A percentile compares a stretch with the other conserved stretches of the same genome.
phyloP scores from a whole-genome alignment of 2,329 filamentous ascomycete genomes.

The Fusarium haematococcum region DNA sequence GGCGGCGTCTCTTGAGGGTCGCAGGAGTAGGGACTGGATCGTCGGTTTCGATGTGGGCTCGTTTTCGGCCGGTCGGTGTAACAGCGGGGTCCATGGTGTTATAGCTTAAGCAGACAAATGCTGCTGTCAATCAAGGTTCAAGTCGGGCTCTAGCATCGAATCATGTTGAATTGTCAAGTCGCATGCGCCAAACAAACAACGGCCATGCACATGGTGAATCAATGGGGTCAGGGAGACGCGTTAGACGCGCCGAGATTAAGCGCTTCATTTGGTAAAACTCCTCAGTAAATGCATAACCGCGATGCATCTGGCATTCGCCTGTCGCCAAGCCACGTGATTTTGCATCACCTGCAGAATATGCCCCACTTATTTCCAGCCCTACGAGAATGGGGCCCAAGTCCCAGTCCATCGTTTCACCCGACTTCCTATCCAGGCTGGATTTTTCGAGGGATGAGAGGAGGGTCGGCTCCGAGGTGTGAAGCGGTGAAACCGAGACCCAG shows the following conservation, averaged over 20 bases:
- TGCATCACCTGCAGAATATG: conserved; percentile 1
- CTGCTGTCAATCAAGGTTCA: conserved; percentile 12
- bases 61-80: conserved; percentile 40
- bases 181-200: conserved; percentile 1
- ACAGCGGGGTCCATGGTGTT: conserved; percentile 45
- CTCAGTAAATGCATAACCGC: conserved; percentile 8
- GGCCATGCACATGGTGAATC: conserved; percentile 14
- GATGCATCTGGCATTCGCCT: neutral
- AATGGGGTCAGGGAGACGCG: conserved; percentile 37
- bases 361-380: conserved; percentile 13
- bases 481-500: neutral
- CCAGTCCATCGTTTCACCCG: neutral
- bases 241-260: conserved; percentile 41
- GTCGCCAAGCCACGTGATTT: conserved; percentile 20
- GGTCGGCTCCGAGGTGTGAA: neutral
- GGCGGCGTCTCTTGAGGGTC: conserved; percentile 47
- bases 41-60: conserved; percentile 35
- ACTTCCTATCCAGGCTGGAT: neutral
- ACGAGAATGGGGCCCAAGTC: neutral
- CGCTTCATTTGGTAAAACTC: conserved; percentile 10
- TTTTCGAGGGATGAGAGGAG: neutral
- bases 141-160: conserved; percentile 23
- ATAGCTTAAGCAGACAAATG: neutral
- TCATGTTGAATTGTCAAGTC: conserved; percentile 22
- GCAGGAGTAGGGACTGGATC: conserved; percentile 43